These are phyloP conservation scores for Fusarium duplospermum DNA, from an alignment of 2,329 filamentous ascomycete species.

Conservation along the genomic window DNA sequence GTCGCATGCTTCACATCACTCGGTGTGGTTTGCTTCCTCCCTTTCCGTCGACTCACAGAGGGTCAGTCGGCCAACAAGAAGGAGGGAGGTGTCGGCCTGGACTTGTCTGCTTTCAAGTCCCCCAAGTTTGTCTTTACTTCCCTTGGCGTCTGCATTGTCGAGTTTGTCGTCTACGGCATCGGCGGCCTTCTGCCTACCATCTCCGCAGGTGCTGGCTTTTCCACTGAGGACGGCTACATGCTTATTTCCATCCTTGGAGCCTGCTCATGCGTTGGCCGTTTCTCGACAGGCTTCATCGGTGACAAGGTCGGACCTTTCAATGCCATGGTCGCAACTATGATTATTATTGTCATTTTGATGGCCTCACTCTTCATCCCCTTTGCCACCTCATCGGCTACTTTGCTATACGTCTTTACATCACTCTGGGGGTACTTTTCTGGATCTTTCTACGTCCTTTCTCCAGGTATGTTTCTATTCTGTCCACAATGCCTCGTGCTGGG, in stretches of 20 bases:
- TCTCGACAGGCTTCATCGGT: slow-evolving; percentile 55
- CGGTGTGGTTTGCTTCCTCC: slow-evolving; percentile 48
- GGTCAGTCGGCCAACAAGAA: not conserved
- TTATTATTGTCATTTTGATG: slow-evolving; percentile 52
- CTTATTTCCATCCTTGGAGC: slow-evolving; percentile 57
- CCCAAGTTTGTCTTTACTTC: slow-evolving; percentile 54
- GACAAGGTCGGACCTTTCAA: slow-evolving; percentile 59
- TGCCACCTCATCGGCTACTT: slow-evolving; percentile 50
- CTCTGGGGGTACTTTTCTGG: slow-evolving; percentile 62
- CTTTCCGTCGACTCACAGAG: slow-evolving; percentile 39
- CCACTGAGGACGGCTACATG: slow-evolving; percentile 53
- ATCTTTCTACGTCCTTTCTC: slow-evolving; percentile 56
- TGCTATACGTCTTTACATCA: slow-evolving; percentile 56
- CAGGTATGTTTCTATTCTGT: slow-evolving; percentile 9
- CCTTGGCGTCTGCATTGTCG: slow-evolving; percentile 55
- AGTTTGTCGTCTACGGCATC: slow-evolving; percentile 61
- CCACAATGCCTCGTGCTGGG: fast-evolving
- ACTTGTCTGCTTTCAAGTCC: slow-evolving; percentile 53
- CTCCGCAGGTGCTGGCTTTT: slow-evolving; percentile 47
- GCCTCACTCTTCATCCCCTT: slow-evolving; percentile 57
- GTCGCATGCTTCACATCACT: slow-evolving; percentile 39
- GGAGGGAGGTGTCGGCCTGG: slow-evolving; percentile 35
- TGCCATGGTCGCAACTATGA: slow-evolving; percentile 24
- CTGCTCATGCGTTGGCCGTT: slow-evolving; percentile 54
- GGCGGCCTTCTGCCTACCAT: slow-evolving; percentile 59